These are phyloP conservation scores for Porcisia hertigi DNA, from an alignment of 208 protist species.

Conservation along the genomic window DNA sequence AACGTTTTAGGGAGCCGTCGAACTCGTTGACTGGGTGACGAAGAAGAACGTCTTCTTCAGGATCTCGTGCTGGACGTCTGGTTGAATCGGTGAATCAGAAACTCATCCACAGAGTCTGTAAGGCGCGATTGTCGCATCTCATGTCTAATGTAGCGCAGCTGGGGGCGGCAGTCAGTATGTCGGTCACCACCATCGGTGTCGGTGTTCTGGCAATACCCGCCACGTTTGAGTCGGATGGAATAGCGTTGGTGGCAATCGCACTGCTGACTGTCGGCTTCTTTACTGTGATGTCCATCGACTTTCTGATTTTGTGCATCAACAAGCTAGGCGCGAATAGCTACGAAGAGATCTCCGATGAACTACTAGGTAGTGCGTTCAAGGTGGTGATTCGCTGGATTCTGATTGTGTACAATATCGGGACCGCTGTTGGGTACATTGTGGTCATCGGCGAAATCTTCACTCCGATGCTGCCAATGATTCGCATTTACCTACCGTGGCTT, in stretches of 20 bases:
- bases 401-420: constrained; percentile 65
- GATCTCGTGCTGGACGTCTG: neutral
- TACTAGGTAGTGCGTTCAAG: constrained; percentile 49
- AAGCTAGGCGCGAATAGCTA: constrained; percentile 51
- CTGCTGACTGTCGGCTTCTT: constrained; percentile 44
- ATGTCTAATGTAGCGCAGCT: constrained; percentile 34
- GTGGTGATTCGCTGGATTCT: constrained; percentile 68
- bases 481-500: constrained; percentile 46
- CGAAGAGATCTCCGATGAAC: constrained; percentile 59
- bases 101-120: neutral
- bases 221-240: constrained; percentile 46
- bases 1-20: neutral
- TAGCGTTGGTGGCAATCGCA: constrained; percentile 37
- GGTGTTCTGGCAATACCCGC: constrained; percentile 60
- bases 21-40: neutral
- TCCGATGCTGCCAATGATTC: constrained; percentile 54
- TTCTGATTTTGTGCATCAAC: constrained; percentile 57
- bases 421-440: constrained; percentile 61
- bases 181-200: constrained; percentile 67
- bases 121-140: neutral
- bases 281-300: constrained; percentile 66
- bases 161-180: constrained; percentile 58
- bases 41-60: neutral
- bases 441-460: constrained; percentile 65
- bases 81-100: neutral